Evolutionary conservation across 169 alveolate genomes (phyloP).

Genomic region (Plasmodium gallinaceum): DNA sequence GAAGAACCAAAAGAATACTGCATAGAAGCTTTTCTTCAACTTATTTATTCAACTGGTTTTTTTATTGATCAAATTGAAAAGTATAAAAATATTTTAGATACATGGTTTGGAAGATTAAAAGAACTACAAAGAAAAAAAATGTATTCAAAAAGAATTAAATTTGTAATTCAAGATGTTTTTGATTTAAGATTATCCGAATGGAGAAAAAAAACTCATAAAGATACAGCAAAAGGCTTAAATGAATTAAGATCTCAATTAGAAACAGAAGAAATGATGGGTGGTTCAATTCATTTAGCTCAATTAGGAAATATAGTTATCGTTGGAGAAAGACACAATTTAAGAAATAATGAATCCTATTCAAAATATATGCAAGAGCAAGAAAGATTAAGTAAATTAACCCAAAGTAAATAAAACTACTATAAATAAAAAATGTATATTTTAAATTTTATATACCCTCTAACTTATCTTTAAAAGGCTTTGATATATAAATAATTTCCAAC

Average conservation of each 20-base stretch:
- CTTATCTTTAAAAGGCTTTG: not conserved
- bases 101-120: constrained; percentile 93
- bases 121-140: constrained; percentile 87
- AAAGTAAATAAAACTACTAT: constrained; percentile 48
- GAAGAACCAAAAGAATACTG: constrained; percentile 93
- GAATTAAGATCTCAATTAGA: constrained; percentile 91
- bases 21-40: constrained; percentile 91
- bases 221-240: constrained; percentile 92
- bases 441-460: not conserved
- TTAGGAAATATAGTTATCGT: constrained; percentile 92
- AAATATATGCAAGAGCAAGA: constrained; percentile 87
- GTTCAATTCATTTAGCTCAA: constrained; percentile 93
- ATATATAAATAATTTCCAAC: not conserved
- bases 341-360: constrained; percentile 87
- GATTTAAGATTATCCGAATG: constrained; percentile 92
- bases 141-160: constrained; percentile 91
- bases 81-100: constrained; percentile 88
- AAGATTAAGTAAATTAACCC: constrained; percentile 69
- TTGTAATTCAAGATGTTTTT: constrained; percentile 92
- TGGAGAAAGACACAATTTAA: constrained; percentile 90
- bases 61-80: constrained; percentile 91
- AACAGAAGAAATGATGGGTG: constrained; percentile 93
- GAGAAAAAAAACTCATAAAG: constrained; percentile 92
- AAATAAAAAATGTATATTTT: not conserved
- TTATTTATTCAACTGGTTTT: constrained; percentile 91